Base-by-base conservation (phyloP, 192 early-diverging fungal species). In the Phlyctochytrium arcticum region DNA sequence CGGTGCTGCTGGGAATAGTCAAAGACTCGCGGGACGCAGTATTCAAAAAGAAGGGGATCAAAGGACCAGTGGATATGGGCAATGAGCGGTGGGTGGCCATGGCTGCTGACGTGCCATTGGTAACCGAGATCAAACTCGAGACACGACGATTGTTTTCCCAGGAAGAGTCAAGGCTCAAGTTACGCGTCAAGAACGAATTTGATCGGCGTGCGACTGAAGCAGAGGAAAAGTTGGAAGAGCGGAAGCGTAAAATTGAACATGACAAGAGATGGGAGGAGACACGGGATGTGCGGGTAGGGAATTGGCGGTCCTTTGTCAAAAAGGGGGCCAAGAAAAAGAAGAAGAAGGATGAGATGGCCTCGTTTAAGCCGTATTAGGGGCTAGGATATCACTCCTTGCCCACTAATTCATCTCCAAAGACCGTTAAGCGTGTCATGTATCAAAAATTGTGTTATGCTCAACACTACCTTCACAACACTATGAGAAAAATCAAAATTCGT, bases 181-280 rank as follows among this genome's bases (percentile, higher is more conserved):
- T 78, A 10, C 62, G 76, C 23, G 50, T 77, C 39, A 79, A 82
- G 50, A 77, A 78, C 53, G 78, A 76, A 33, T 42, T 78, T 12
- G 73, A 74, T 26, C 54, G 70, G 34, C 42, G 65, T 26, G 31
- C 53, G 9, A 49, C 63, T 29, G 51, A 70, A 65, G 71, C 72
- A 33, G 79, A 84, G 64, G 48, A 72, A 35, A 69, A 70, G 64
- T 42, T 65, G 37, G 49, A 67, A 23, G 75, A 77, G 54, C 48
- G 71, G 35, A 81, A 80, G 64, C 53, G 67, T 15, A 75, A 81
- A 63, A 17, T 50, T 46, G 77, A 80, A 46, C 48, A 72, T 33
- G 72, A 80, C 47, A 81, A 84, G 67, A 26, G 33, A 26, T 78
- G 76, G 78, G 82, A 80, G 54, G 68, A 71, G 68, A 76, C 77